Percentiles rank a stretch among this genome's conserved stretches.
phyloP scores from a whole-genome alignment of 371 early-diverging fungal genomes.

The Rhizopus microsporus region DNA sequence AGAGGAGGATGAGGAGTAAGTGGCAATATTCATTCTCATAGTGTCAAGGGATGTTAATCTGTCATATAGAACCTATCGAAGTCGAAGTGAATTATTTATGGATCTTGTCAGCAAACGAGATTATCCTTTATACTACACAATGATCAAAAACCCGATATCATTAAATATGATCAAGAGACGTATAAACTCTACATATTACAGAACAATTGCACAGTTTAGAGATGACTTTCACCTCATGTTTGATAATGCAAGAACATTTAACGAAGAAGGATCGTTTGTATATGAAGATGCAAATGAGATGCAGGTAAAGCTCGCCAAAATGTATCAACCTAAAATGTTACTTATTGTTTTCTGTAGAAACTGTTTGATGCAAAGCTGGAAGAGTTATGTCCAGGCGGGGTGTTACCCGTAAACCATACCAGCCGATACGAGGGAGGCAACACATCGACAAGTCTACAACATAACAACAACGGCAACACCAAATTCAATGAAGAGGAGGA shows the following conservation, averaged over 20 bases:
- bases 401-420: constrained; percentile 12
- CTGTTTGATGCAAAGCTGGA: constrained; percentile 29
- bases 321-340: not conserved
- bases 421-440: not conserved
- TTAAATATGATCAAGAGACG: constrained; percentile 70
- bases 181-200: constrained; percentile 58
- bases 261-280: constrained; percentile 78
- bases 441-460: not conserved
- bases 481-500: constrained; percentile 13
- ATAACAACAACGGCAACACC: not conserved
- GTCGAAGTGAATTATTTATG: constrained; percentile 68
- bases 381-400: constrained; percentile 28
- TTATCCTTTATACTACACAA: constrained; percentile 84
- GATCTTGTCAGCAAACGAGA: constrained; percentile 73
- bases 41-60: not conserved
- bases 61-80: constrained; percentile 22
- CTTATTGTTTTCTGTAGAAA: constrained; percentile 12
- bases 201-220: constrained; percentile 50
- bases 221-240: constrained; percentile 76
- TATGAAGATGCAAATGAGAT: constrained; percentile 74
- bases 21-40: not conserved
- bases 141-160: constrained; percentile 85
- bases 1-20: constrained; percentile 6
- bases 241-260: constrained; percentile 77
- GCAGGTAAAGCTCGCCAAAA: constrained; percentile 29